phyloP scores from a whole-genome alignment of 1,284 basidiomycete species.

The Wallemia hederae region DNA sequence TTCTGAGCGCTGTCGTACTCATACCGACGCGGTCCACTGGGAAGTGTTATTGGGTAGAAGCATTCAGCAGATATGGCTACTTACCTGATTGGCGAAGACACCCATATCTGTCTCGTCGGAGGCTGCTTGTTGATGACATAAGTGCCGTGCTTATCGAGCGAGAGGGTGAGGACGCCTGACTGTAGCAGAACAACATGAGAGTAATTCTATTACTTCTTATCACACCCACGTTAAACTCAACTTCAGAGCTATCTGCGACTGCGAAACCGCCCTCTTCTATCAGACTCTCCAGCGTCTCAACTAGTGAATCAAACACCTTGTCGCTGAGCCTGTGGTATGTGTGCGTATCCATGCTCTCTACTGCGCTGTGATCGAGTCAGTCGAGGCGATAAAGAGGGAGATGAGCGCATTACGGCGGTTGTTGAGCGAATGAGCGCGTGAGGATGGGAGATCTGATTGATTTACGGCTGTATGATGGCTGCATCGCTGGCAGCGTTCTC shows the following conservation, averaged over 20 bases:
- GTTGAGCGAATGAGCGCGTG: background rate
- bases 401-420: background rate
- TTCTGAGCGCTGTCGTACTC: conserved; percentile 26
- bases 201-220: background rate
- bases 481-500: background rate
- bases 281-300: background rate
- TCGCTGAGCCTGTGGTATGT: background rate
- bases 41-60: background rate
- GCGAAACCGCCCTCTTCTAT: background rate
- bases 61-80: conserved; percentile 5
- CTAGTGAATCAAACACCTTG: background rate
- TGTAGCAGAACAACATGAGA: conserved; percentile 16
- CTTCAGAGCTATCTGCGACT: background rate
- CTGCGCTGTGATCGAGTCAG: background rate
- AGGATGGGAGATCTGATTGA: no score
- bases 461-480: no score
- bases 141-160: conserved; percentile 55
- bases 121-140: conserved; percentile 99
- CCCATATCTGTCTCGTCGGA: conserved; percentile 96
- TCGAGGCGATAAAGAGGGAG: background rate
- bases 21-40: conserved; percentile 64
- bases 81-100: conserved; percentile 62
- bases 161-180: conserved; percentile 71
- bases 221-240: background rate
- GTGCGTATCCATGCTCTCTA: background rate